Evolutionary conservation across 768 basidiomycete species (phyloP), one percentile per base, ranked within the genome.

Genomic region (Tricholoma sp.): DNA sequence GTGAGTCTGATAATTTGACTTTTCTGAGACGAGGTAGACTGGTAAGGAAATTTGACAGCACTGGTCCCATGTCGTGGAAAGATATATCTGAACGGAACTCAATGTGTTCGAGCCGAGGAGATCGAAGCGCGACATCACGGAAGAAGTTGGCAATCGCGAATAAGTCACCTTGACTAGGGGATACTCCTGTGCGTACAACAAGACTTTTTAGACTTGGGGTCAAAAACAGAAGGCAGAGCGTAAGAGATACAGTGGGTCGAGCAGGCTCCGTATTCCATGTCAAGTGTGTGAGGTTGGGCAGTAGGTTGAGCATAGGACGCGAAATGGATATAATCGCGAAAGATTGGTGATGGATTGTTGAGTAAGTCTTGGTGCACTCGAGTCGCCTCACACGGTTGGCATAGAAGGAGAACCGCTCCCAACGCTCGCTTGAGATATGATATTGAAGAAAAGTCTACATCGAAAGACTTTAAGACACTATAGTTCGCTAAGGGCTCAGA

Each of bases 381-480:
- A 67, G 61, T 28, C 59, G 58, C 18, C 64, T 62, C 17, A 65
- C 63, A 53, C 62, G 62, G 33, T 58, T 60, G 15, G 66, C 56
- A 51, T 66, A 66, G 39, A 57, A 58, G 24, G 56, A 55, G 54
- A 66, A 66, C 32, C 55, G 49, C 9, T 56, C 59, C 66, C 66
- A 65, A 17, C 57, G 57, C 4, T 53, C 57, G 37, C 53, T 59
- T 9, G 61, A 53, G 41, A 53, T 63, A 57, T 57, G 64, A 36
- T 42, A 56, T 59, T 56, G 60, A 47, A 60, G 56, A 49, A 52
- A 55, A 15, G 37, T 54, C 54, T 57, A 20, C 11, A 20, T 20
- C 6, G 6, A 20, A 32, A 48, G 32, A 44, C 1, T 29, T 20
- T 6, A 4, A 51, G 10, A 29, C 55, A 24, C 42, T 47, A 50